These are phyloP conservation scores for Ophiostoma piceae DNA, from an alignment of 2,329 filamentous ascomycete genomes.

Conservation along the genomic window DNA sequence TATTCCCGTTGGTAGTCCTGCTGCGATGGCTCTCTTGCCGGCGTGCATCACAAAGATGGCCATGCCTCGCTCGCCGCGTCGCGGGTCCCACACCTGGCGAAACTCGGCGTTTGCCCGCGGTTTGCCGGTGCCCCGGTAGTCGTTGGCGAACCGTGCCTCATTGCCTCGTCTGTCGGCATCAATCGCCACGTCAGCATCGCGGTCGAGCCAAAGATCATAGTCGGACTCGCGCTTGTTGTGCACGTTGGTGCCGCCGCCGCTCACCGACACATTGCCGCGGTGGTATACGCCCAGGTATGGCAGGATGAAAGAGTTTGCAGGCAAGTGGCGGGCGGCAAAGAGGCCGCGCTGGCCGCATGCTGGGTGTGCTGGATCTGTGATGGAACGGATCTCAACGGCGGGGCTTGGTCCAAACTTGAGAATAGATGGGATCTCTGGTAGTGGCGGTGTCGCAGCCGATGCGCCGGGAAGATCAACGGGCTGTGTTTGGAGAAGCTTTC, in stretches of 20 bases:
- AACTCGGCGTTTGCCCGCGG: conserved; percentile 55
- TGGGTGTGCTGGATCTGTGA: conserved; percentile 49
- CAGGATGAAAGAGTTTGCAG: conserved; percentile 53
- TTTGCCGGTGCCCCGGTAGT: conserved; percentile 53
- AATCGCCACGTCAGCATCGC: conserved; percentile 52
- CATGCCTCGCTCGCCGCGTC: conserved; percentile 50
- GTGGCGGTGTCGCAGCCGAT: neutral
- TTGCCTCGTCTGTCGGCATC: conserved; percentile 56
- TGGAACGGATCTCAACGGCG: conserved; percentile 51
- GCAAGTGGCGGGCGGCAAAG: conserved; percentile 51
- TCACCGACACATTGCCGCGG: conserved; percentile 33
- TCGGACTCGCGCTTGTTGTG: conserved; percentile 44
- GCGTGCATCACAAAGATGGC: conserved; percentile 52
- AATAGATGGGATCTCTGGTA: conserved; percentile 25
- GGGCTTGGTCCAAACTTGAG: conserved; percentile 40
- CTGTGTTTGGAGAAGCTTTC: conserved; percentile 36
- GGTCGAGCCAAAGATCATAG: conserved; percentile 61
- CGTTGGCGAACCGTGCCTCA: conserved; percentile 62
- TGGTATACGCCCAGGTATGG: conserved; percentile 59
- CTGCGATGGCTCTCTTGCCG: conserved; percentile 35
- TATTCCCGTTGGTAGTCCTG: conserved; percentile 34
- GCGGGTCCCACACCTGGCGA: conserved; percentile 51
- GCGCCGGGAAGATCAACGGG: conserved; percentile 23
- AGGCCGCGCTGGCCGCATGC: conserved; percentile 55
- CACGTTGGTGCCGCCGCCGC: conserved; percentile 32